Evolutionary conservation across 768 basidiomycete genomes (phyloP), one percentile per base, ranked within the genome.

Genomic region (Clavaria fumosa): DNA sequence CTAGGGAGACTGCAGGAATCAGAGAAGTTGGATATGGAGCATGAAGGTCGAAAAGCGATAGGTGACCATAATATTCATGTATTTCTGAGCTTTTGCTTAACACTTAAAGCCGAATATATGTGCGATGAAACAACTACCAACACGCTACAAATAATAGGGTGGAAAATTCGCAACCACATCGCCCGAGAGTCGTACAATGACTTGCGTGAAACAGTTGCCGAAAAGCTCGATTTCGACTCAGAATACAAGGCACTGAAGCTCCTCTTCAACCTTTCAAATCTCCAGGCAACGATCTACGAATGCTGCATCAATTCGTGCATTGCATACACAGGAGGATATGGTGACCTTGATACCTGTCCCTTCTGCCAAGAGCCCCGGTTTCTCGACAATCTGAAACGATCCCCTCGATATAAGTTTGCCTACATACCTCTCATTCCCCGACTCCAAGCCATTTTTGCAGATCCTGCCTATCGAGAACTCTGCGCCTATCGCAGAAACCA

Each of bases 291-390:
- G 4, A 51, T 38, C 30, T 50, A 51, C 36, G 42, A 61, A 37
- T 62, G 60, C 31, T 64, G 63, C 37, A 26, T 49, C 7, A 51
- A 55, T 20, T 56, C 52, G 1, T 64, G 61, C 38, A 43, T 56
- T 14, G 45, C 50, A 14, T 63, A 52, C 35, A 54, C 55, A 1
- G 47, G 50, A 2, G 26, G 46, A 19, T 46, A 49, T 30, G 7
- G 31, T 3, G 32, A 50, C 2, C 20, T 31, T 3, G 36, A 40
- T 1, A n/a, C 21, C 2, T 56, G 55, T 26, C 43, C 36, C 1
- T 39, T 37, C 20, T 58, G 54, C 43, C 18, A 35, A 0, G 45
- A 53, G 39, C 23, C 19, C 1, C 48, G 49, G 7, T 42, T n/a
- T n/a, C n/a, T n/a, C n/a, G n/a, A 24, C 17, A 37, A 27, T 9